phyloP scores from a whole-genome alignment of 2,329 filamentous ascomycete species.

The Neopestalotiopsis clavispora region DNA sequence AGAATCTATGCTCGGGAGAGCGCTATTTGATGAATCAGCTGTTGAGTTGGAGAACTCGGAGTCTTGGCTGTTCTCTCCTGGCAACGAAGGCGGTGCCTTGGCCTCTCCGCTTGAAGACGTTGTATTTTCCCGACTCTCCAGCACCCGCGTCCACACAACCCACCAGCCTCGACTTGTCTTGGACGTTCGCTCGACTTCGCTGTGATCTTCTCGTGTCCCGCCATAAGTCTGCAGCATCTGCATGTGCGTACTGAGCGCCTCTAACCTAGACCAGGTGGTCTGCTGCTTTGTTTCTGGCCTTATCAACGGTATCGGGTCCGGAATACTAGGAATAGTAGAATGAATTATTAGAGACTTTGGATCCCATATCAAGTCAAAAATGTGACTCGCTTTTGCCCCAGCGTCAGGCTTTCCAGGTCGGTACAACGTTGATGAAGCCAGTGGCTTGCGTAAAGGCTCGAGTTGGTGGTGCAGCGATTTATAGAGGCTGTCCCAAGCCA shows the following conservation, averaged over 20 bases:
- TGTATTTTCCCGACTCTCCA: constrained; percentile 33
- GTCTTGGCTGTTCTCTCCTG: constrained; percentile 6
- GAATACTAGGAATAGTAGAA: constrained; percentile 71
- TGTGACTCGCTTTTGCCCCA: constrained; percentile 43
- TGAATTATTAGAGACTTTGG: constrained; percentile 59
- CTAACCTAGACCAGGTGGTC: constrained; percentile 59
- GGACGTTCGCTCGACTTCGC: constrained; percentile 63
- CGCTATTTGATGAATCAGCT: neutral
- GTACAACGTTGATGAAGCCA: constrained; percentile 61
- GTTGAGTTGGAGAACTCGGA: constrained; percentile 7
- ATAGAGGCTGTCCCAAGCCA: constrained; percentile 62
- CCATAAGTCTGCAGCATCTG: constrained; percentile 65
- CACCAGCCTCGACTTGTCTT: constrained; percentile 73
- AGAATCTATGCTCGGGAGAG: neutral
- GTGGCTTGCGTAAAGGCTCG: constrained; percentile 59
- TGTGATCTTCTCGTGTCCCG: constrained; percentile 45
- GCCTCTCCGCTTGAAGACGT: neutral
- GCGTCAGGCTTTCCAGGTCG: constrained; percentile 55
- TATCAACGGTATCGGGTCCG: constrained; percentile 45
- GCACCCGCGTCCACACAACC: constrained; percentile 68
- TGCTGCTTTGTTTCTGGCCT: constrained; percentile 16
- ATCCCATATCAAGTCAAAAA: constrained; percentile 70
- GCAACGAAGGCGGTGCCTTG: constrained; percentile 7
- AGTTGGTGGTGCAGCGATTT: constrained; percentile 66
- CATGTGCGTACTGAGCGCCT: constrained; percentile 68